Evolutionary conservation across 2,329 filamentous ascomycete species (phyloP), one percentile per base, ranked within the genome.

Genomic region (Diaporthe helianthi): DNA sequence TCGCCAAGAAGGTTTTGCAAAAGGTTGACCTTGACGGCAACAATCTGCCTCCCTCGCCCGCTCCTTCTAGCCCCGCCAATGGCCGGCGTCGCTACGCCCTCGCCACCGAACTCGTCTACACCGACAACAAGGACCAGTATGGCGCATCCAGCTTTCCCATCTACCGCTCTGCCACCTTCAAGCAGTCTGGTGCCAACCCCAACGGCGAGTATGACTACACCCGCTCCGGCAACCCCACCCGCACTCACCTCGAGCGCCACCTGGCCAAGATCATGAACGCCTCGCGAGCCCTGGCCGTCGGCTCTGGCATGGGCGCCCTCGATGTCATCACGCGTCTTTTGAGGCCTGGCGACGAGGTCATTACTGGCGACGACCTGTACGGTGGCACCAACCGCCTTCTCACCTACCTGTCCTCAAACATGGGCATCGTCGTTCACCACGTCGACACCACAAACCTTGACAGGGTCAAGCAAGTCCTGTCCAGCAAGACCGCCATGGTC

Each of bases 181-280:
- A 99, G 83, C 96, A 98, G 82, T 88, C 88, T 26, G 93, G 92
- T 22, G 91, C 92, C 72, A 86, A 82, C 54, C 93, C 93, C 70
- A 93, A 93, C 71, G 92, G 88, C 77, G 94, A 98, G 81, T 99
- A 98, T 81, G 96, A 99, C 84, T 99, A 99, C 84, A 98, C 96
- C 71, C 93, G 97, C 71, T 98, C 94, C 44, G 96, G 96, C 68
- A 99, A 99, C 79, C 96, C 96, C 22, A 99, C 96, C 69, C 89
- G 96, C 73, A 97, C 95, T 41, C 96, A 99, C 78, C 89, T 99
- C 72, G 96, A 99, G 84, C 90, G 95, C 70, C 96, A 99, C 81
- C 85, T 99, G 75, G 96, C 97, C 77, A 99, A 99, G 87, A 97
- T 99, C 79, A 99, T 99, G 97, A 94, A 93, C 75, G 96, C 96